Conservation (phyloP, 441 rosid genomes). For the Corymbia calophylla region DNA sequence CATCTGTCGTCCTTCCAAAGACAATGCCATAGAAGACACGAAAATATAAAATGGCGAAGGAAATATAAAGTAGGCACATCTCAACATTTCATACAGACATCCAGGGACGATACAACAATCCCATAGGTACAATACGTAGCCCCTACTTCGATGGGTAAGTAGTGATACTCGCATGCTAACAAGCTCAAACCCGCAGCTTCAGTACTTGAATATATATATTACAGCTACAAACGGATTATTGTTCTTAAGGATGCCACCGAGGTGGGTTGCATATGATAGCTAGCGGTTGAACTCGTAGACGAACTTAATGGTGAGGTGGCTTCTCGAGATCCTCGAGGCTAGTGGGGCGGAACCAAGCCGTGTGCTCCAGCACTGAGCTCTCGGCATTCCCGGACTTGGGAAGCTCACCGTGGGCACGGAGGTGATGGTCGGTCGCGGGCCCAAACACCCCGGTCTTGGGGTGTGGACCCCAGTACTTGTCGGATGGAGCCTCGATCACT, state of each 20-base stretch:
- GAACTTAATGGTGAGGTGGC: not conserved
- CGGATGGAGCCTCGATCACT: not conserved
- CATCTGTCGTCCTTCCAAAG: not conserved
- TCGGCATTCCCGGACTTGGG: not conserved
- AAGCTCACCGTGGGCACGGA: not conserved
- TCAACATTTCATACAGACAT: not conserved
- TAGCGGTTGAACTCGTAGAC: not conserved
- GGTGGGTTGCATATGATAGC: not conserved
- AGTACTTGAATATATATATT: not conserved
- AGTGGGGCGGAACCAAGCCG: not conserved
- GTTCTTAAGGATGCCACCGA: not conserved
- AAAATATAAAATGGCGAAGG: not conserved
- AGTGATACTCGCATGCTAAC: not conserved
- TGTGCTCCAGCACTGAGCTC: not conserved
- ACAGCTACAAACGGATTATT: not conserved
- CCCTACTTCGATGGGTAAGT: not conserved
- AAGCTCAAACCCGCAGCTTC: not conserved
- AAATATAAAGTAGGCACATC: not conserved
- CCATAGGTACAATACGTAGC: not conserved
- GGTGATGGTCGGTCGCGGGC: not conserved
- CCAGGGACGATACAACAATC: not conserved
- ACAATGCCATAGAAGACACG: not conserved
- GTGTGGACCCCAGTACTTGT: conserved; percentile 1
- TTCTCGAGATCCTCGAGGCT: conserved; percentile 3
- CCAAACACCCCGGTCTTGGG: conserved; percentile 1